phyloP scores from a whole-genome alignment of 2,329 filamentous ascomycete species.

The Colletotrichum sp. region DNA sequence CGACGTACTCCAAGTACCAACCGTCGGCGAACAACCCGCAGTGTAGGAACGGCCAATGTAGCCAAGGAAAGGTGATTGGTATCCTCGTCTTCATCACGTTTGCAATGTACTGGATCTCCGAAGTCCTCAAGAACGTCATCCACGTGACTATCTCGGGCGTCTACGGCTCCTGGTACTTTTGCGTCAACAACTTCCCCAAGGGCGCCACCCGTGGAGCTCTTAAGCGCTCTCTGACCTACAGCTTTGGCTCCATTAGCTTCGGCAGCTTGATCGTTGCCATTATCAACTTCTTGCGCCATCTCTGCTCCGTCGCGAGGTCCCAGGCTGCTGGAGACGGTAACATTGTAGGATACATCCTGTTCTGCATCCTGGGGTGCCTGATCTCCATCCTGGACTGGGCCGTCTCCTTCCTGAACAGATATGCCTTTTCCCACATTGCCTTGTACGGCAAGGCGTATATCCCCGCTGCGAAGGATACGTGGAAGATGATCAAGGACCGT shows the following conservation, averaged over 20 bases:
- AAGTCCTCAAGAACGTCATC: slow-evolving; percentile 93
- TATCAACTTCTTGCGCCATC: slow-evolving; percentile 82
- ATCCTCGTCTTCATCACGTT: slow-evolving; percentile 88
- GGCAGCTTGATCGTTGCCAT: slow-evolving; percentile 87
- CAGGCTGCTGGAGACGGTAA: slow-evolving; percentile 72
- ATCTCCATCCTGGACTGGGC: slow-evolving; percentile 84
- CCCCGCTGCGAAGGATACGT: slow-evolving; percentile 85
- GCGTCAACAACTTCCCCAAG: slow-evolving; percentile 70
- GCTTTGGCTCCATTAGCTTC: slow-evolving; percentile 88
- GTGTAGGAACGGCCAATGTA: slow-evolving; percentile 68
- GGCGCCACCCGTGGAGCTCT: slow-evolving; percentile 85
- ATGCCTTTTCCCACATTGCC: slow-evolving; percentile 91
- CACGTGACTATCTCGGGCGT: slow-evolving; percentile 87
- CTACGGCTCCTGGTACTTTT: slow-evolving; percentile 95
- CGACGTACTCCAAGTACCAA: slow-evolving; percentile 84
- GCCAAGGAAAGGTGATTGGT: slow-evolving; percentile 79
- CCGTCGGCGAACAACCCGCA: slow-evolving; percentile 60
- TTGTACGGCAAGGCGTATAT: slow-evolving; percentile 91
- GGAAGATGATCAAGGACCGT: slow-evolving; percentile 89
- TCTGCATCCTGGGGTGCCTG: slow-evolving; percentile 79
- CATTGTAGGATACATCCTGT: slow-evolving; percentile 66
- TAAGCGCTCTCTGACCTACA: slow-evolving; percentile 83
- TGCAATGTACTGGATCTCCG: slow-evolving; percentile 91
- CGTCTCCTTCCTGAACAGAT: slow-evolving; percentile 87
- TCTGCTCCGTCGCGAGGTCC: slow-evolving; percentile 76